Evolutionary conservation across 2,329 filamentous ascomycete species (phyloP).

Genomic region (Alternaria arbusti): DNA sequence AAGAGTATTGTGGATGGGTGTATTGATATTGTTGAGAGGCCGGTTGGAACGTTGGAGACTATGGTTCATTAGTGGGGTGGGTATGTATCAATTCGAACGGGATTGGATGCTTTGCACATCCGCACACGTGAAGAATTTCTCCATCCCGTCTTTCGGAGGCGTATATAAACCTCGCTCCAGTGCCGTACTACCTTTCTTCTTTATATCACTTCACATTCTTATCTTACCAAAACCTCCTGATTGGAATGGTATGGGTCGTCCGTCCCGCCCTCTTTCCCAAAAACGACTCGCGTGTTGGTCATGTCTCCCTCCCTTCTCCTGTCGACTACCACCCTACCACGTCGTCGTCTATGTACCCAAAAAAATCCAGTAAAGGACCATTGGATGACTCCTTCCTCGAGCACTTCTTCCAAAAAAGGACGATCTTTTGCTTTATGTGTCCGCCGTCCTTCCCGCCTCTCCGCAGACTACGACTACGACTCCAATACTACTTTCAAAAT

Average conservation of each 20-base stretch:
- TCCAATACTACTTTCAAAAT: background rate
- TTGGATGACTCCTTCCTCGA: background rate
- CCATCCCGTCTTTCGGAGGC: background rate
- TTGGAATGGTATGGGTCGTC: background rate
- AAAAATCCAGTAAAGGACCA: too few species aligned
- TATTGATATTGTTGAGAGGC: slow-evolving; percentile 85
- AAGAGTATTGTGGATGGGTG: slow-evolving; percentile 85
- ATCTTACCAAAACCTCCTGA: background rate
- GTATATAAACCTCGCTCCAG: background rate
- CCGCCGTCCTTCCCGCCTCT: background rate
- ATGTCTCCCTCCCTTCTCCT: background rate
- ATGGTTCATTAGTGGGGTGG: slow-evolving; percentile 63
- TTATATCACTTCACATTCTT: background rate
- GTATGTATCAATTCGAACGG: too few species aligned
- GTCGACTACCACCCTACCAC: background rate
- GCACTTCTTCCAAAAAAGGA: background rate
- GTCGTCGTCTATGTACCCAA: too few species aligned
- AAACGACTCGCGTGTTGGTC: background rate
- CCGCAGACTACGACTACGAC: background rate
- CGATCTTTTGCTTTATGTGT: background rate
- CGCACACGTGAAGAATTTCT: background rate
- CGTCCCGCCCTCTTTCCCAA: rapidly evolving
- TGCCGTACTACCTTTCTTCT: background rate
- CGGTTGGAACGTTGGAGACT: slow-evolving; percentile 83
- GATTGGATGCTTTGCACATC: background rate